Conservation (phyloP, 495 filamentous ascomycete genomes). For the Lepidopterella palustris region DNA sequence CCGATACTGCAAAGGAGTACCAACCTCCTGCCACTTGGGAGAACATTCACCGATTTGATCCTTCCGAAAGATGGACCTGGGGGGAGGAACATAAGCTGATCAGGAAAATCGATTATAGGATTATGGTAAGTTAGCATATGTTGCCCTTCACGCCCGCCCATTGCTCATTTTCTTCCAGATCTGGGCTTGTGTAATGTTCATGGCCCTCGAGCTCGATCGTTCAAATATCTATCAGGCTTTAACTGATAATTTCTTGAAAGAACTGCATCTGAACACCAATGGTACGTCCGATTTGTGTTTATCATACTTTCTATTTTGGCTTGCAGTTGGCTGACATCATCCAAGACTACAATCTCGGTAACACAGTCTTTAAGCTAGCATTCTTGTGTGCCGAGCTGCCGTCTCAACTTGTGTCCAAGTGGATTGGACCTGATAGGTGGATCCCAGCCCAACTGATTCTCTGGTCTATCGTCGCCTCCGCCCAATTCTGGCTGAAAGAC, state of each 20-base stretch:
- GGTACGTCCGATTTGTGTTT: constrained; percentile 4
- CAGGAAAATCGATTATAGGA: constrained; percentile 32
- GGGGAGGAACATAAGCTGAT: constrained; percentile 39
- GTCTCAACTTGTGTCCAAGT: constrained; percentile 26
- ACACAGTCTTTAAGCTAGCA: constrained; percentile 23
- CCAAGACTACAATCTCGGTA: constrained; percentile 29
- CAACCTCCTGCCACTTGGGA: constrained; percentile 48
- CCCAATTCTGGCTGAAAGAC: constrained; percentile 20
- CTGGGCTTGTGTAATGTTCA: constrained; percentile 25
- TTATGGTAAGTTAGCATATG: too few relatives aligned
- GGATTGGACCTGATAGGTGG: constrained; percentile 27
- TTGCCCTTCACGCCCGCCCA: too few relatives aligned
- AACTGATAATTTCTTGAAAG: constrained; percentile 25
- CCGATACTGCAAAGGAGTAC: constrained; percentile 46
- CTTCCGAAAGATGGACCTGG: constrained; percentile 47
- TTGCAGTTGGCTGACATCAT: neutral
- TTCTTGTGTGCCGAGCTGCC: constrained; percentile 29
- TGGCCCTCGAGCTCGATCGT: constrained; percentile 26
- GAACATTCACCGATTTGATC: constrained; percentile 49
- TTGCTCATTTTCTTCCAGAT: too few relatives aligned
- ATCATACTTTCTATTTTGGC: neutral
- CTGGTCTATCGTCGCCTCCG: constrained; percentile 21
- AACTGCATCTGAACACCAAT: constrained; percentile 24
- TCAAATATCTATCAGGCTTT: constrained; percentile 26
- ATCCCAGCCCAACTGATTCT: constrained; percentile 26